Evolutionary conservation across 345 rosid genomes (phyloP).

Genomic region (Hibiscus mutabilis): DNA sequence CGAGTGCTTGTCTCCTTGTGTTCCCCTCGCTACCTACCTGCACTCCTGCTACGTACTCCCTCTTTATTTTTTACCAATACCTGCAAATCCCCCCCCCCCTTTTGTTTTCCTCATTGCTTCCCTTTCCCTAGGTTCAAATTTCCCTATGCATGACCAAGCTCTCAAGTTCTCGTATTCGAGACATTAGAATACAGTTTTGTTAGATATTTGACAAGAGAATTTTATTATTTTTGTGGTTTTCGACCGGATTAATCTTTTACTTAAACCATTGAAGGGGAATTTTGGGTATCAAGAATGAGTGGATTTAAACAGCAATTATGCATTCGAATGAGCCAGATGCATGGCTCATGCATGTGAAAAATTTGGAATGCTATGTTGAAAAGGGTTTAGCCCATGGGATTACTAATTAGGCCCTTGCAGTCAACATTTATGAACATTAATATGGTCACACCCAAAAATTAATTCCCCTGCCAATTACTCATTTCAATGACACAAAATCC

Average conservation of each 20-base stretch:
- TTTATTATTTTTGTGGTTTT: too few species aligned
- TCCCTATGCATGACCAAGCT: not conserved
- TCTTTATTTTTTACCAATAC: slow-evolving; percentile 16
- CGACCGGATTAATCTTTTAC: too few species aligned
- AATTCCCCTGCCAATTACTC: slow-evolving; percentile 10
- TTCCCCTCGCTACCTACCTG: not conserved
- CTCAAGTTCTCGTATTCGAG: too few species aligned
- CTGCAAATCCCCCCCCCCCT: not conserved
- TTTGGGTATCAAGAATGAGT: not conserved
- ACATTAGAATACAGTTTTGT: too few species aligned
- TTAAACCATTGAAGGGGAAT: not conserved
- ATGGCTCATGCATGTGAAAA: too few species aligned
- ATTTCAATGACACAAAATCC: slow-evolving; percentile 8
- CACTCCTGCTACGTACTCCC: not conserved
- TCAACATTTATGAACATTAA: slow-evolving; percentile 24
- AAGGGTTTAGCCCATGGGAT: not conserved
- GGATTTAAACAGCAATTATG: slow-evolving; percentile 3
- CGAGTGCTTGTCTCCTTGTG: slow-evolving; percentile 21
- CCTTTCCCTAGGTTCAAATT: slow-evolving; percentile 11
- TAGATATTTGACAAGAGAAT: too few species aligned
- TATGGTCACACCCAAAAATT: not conserved
- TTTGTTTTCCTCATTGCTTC: not conserved
- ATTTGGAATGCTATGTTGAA: not conserved
- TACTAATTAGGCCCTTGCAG: not conserved
- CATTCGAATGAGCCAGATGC: slow-evolving; percentile 14